Conservation (phyloP, 345 rosid species). For the Corchorus olitorius region DNA sequence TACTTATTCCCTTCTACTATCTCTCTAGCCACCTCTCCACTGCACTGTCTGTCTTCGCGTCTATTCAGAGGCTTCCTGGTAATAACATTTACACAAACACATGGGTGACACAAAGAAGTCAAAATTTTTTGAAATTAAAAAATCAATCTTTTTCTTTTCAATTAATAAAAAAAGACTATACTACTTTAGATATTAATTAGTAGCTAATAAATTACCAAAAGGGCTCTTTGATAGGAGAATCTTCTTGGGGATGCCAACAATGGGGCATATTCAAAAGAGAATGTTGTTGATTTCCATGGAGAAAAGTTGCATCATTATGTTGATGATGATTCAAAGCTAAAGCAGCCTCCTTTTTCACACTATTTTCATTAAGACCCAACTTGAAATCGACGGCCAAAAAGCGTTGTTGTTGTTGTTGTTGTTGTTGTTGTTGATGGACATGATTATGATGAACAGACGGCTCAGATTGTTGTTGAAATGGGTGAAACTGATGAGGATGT, state of each 20-base stretch:
- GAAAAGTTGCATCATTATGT: no score
- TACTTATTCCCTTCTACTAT: constrained; percentile 16
- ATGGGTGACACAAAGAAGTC: constrained; percentile 13
- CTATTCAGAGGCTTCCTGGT: constrained; percentile 30
- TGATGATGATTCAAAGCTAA: no score
- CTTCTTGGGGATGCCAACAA: constrained; percentile 40
- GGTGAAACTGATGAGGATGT: constrained; percentile 28
- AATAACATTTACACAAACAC: constrained; percentile 30
- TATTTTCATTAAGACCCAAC: constrained; percentile 36
- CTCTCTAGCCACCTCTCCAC: constrained; percentile 19
- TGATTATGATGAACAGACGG: constrained; percentile 14
- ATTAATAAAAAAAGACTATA: background rate
- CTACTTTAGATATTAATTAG: background rate
- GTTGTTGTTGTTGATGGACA: background rate
- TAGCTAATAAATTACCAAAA: constrained; percentile 36
- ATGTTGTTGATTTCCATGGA: no score
- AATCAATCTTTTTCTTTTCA: background rate
- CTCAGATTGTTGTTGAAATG: constrained; percentile 22
- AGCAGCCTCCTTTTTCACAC: constrained; percentile 22
- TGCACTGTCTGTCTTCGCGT: constrained; percentile 17
- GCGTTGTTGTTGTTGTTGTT: background rate
- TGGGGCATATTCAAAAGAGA: constrained; percentile 23
- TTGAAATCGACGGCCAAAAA: constrained; percentile 33
- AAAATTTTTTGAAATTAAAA: background rate
- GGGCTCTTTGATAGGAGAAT: constrained; percentile 36